A percentile compares a stretch with the other conserved stretches of the same genome.
Conservation (phyloP, 805 yeast species). For the Candida tallmaniae region DNA sequence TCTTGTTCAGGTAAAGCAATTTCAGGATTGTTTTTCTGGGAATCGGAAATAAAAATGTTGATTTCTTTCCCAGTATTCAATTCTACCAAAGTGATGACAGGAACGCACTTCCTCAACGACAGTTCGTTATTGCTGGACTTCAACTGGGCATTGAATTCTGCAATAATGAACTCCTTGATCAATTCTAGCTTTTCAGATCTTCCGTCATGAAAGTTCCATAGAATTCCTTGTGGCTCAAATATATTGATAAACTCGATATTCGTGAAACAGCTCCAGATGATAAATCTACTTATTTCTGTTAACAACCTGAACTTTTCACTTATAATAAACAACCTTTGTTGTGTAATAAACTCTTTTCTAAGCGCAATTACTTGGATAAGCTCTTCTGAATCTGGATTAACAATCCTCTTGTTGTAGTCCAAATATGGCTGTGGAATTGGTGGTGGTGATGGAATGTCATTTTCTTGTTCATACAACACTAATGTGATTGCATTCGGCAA, state of each 20-base stretch:
- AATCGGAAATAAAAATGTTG: not conserved
- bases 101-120: constrained; percentile 11
- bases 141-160: constrained; percentile 6
- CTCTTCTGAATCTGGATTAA: constrained; percentile 34
- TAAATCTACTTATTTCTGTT: constrained; percentile 29
- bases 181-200: not conserved
- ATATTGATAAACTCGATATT: constrained; percentile 15
- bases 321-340: constrained; percentile 35
- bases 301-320: constrained; percentile 37
- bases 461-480: constrained; percentile 24
- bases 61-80: constrained; percentile 1
- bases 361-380: constrained; percentile 23
- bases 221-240: constrained; percentile 19
- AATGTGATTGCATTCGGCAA: constrained; percentile 29
- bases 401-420: constrained; percentile 35
- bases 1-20: not conserved
- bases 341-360: constrained; percentile 37
- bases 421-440: constrained; percentile 41
- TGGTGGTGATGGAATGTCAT: constrained; percentile 35
- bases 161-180: constrained; percentile 3
- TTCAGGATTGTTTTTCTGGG: not conserved
- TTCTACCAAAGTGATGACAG: constrained; percentile 15
- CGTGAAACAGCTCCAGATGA: constrained; percentile 25
- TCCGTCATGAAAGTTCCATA: constrained; percentile 14
- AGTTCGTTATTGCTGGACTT: constrained; percentile 10